A percentile compares a stretch with the other conserved stretches of the same genome.
These are phyloP conservation scores for Eruca vesicaria DNA, from an alignment of 441 rosid genomes.

Conservation along the genomic window DNA sequence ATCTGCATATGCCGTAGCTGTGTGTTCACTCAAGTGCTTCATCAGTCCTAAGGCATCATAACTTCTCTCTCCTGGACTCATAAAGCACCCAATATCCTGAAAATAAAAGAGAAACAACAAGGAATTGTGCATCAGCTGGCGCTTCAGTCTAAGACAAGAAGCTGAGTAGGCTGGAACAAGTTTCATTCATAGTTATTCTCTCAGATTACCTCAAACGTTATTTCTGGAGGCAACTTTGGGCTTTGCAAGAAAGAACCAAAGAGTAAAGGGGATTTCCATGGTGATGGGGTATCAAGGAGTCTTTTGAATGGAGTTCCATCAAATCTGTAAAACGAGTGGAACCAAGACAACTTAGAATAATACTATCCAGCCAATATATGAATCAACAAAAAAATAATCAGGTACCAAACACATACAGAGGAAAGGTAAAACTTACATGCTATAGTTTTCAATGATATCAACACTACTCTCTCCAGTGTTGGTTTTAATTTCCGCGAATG, in stretches of 20 bases:
- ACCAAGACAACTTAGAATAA: slow-evolving; percentile 8
- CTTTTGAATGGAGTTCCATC: slow-evolving; percentile 82
- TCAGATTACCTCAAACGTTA: slow-evolving; percentile 77
- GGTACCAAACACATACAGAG: slow-evolving; percentile 4
- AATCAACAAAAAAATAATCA: slow-evolving; percentile 10
- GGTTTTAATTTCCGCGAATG: slow-evolving; percentile 39
- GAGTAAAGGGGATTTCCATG: slow-evolving; percentile 98
- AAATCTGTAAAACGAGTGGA: slow-evolving; percentile 50
- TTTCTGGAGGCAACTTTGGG: slow-evolving; percentile 76
- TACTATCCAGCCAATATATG: not conserved
- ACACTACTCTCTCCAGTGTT: slow-evolving; percentile 42
- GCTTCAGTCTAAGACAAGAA: not conserved
- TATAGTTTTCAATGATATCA: slow-evolving; percentile 48
- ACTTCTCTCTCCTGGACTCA: slow-evolving; percentile 88
- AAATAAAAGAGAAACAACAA: slow-evolving; percentile 13
- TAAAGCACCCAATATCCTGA: slow-evolving; percentile 83
- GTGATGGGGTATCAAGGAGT: slow-evolving; percentile 86
- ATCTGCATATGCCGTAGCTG: slow-evolving; percentile 85
- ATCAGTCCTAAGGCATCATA: slow-evolving; percentile 91
- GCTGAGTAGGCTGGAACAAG: slow-evolving; percentile 13
- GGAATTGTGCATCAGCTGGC: slow-evolving; percentile 1
- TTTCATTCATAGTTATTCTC: not conserved
- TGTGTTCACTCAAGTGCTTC: slow-evolving; percentile 88
- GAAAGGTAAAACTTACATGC: slow-evolving; percentile 55
- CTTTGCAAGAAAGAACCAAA: slow-evolving; percentile 80